Percentiles rank a stretch among this genome's conserved stretches.
These are phyloP conservation scores for Silene latifolia DNA, from an alignment of 148 eudicot genomes.

Conservation along the genomic window DNA sequence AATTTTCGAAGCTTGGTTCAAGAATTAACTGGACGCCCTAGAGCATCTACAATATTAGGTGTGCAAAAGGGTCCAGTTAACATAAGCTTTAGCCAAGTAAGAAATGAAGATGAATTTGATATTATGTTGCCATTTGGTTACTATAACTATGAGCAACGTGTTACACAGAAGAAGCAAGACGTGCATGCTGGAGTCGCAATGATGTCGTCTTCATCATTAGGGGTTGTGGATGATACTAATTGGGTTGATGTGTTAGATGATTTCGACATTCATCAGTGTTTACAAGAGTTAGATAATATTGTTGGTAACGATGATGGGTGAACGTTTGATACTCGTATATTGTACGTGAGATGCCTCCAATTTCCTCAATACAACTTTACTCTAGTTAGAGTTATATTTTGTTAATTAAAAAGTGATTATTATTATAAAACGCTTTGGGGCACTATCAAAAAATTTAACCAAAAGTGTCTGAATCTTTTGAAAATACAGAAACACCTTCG, in stretches of 20 bases:
- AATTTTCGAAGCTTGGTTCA: conserved; percentile 56
- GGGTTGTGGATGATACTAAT: not conserved
- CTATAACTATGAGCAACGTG: not conserved
- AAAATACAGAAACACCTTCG: no score
- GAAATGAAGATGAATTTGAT: conserved; percentile 4
- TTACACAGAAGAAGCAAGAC: not conserved
- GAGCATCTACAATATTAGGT: conserved; percentile 6
- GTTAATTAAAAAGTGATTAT: no score
- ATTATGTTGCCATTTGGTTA: conserved; percentile 10
- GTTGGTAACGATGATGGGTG: no score
- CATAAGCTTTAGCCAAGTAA: conserved; percentile 30
- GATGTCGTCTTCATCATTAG: not conserved
- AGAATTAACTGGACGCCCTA: conserved; percentile 42
- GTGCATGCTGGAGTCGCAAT: not conserved
- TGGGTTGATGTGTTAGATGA: conserved; percentile 13
- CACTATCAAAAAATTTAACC: no score
- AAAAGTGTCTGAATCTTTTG: no score
- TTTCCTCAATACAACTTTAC: no score
- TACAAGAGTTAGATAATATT: conserved; percentile 15
- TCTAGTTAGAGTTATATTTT: no score
- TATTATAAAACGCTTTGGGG: no score
- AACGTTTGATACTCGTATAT: no score
- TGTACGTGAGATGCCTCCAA: no score
- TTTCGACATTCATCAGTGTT: conserved; percentile 13
- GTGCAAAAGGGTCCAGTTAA: conserved; percentile 35